Percentiles rank a stretch among this genome's conserved stretches.
These are phyloP conservation scores for Calonectria pauciramosa DNA, from an alignment of 2,329 filamentous ascomycete species.

Conservation along the genomic window DNA sequence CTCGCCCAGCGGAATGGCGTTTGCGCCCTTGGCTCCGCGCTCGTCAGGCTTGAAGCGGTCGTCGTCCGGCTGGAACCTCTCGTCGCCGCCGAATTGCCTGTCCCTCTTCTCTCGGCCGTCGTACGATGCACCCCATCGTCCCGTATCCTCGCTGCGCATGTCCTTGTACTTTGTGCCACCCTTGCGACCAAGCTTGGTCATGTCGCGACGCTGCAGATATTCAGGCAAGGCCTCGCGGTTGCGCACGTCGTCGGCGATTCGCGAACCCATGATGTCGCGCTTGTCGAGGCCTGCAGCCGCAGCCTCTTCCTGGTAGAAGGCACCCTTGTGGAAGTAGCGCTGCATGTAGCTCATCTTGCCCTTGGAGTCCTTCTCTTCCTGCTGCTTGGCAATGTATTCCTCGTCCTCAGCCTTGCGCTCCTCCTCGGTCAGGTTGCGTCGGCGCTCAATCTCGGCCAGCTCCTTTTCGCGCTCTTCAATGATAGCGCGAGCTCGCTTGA, in stretches of 20 bases:
- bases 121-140: slow-evolving; percentile 78
- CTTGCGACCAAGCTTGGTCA: slow-evolving; percentile 94
- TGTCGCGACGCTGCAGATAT: slow-evolving; percentile 92
- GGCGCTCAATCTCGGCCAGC: slow-evolving; percentile 88
- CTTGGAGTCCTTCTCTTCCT: slow-evolving; percentile 81
- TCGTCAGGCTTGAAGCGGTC: slow-evolving; percentile 61
- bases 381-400: slow-evolving; percentile 81
- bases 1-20: slow-evolving; percentile 78
- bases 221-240: slow-evolving; percentile 89
- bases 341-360: slow-evolving; percentile 93
- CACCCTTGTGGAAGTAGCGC: slow-evolving; percentile 96
- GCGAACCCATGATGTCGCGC: slow-evolving; percentile 87
- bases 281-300: slow-evolving; percentile 81
- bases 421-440: slow-evolving; percentile 87
- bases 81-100: slow-evolving; percentile 64
- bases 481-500: slow-evolving; percentile 87
- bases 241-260: slow-evolving; percentile 85
- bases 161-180: slow-evolving; percentile 92
- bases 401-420: slow-evolving; percentile 90
- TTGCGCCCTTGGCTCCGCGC: slow-evolving; percentile 72
- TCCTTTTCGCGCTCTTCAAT: slow-evolving; percentile 90
- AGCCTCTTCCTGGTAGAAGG: slow-evolving; percentile 90
- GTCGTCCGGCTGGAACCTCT: slow-evolving; percentile 76
- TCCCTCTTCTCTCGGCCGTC: slow-evolving; percentile 62
- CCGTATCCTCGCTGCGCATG: slow-evolving; percentile 90